Evolutionary conservation across 2,329 filamentous ascomycete species (phyloP).

Genomic region (Aspergillus intermedius): DNA sequence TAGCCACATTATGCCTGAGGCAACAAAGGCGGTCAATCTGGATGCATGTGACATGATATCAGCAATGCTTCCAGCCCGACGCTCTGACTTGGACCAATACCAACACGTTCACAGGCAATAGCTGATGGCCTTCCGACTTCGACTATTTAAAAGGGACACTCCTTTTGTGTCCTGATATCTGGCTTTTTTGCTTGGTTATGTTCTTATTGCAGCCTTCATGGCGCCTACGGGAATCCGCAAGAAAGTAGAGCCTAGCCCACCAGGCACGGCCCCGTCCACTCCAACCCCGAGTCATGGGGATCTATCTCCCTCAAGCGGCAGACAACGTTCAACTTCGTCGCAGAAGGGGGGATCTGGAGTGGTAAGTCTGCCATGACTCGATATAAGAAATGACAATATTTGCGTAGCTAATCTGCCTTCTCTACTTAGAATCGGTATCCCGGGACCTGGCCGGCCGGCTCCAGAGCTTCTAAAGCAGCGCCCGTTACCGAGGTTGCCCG

Average conservation of each 20-base stretch:
- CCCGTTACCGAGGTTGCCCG: slow-evolving; percentile 45
- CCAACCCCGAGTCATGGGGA: slow-evolving; percentile 17
- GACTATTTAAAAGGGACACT: slow-evolving; percentile 1
- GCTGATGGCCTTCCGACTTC: slow-evolving; percentile 1
- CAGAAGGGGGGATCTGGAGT: slow-evolving; percentile 19
- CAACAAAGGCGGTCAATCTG: slow-evolving; percentile 15
- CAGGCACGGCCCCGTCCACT: slow-evolving; percentile 22
- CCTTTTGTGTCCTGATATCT: slow-evolving; percentile 5
- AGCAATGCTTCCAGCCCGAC: slow-evolving; percentile 8
- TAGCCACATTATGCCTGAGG: slow-evolving; percentile 19
- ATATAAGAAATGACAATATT: slow-evolving; percentile 1
- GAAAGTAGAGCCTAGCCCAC: slow-evolving; percentile 37
- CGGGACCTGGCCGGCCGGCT: slow-evolving; percentile 37
- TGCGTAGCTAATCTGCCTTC: slow-evolving; percentile 7
- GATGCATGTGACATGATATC: slow-evolving; percentile 31
- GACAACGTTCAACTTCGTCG: slow-evolving; percentile 20
- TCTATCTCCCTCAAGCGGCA: slow-evolving; percentile 7
- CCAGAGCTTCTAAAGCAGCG: slow-evolving; percentile 38
- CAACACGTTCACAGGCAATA: slow-evolving; percentile 4
- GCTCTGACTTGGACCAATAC: slow-evolving; percentile 1
- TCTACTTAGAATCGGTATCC: slow-evolving; percentile 37
- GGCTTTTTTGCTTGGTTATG: slow-evolving; percentile 25
- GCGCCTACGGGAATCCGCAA: slow-evolving; percentile 38
- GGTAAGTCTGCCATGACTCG: slow-evolving; percentile 18
- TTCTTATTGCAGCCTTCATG: slow-evolving; percentile 26